Conservation (phyloP, 352 stramenopile genomes). For the Globisporangium paddicum region DNA sequence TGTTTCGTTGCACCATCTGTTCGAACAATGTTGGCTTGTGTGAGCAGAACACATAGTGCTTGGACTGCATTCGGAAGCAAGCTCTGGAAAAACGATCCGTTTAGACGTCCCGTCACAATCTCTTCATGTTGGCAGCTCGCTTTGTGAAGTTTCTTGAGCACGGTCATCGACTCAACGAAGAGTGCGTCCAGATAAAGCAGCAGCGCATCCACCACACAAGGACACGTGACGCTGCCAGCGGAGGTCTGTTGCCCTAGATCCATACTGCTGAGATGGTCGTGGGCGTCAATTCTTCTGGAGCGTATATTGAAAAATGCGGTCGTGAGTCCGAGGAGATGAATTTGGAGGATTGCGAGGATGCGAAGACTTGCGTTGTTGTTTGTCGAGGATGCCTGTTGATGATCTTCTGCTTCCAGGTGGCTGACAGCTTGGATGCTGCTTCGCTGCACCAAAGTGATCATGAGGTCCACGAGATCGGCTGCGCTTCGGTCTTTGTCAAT, state of each 20-base stretch:
- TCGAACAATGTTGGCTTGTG: not conserved
- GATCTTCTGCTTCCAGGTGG: constrained; percentile 1
- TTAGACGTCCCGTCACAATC: constrained; percentile 37
- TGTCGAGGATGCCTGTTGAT: not conserved
- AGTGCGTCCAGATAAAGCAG: constrained; percentile 36
- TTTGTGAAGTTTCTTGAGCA: constrained; percentile 50
- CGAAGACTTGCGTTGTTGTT: constrained; percentile 15
- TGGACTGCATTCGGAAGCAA: constrained; percentile 45
- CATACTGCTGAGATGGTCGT: not conserved
- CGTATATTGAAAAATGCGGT: not conserved
- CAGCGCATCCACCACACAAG: constrained; percentile 23
- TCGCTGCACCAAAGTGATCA: constrained; percentile 8
- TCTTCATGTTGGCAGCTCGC: constrained; percentile 51
- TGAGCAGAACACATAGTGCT: constrained; percentile 29
- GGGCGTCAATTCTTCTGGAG: too few species aligned
- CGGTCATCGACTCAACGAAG: constrained; percentile 21
- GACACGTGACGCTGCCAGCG: not conserved
- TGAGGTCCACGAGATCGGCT: constrained; percentile 3
- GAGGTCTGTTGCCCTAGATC: not conserved
- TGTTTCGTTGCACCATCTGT: not conserved
- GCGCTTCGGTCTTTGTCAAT: not conserved
- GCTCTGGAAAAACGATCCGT: constrained; percentile 42
- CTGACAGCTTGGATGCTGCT: constrained; percentile 8
- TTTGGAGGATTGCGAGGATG: constrained; percentile 36
- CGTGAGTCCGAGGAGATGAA: constrained; percentile 33